Conservation (phyloP, 371 early-diverging fungal genomes). For the Mucor lusitanicus region DNA sequence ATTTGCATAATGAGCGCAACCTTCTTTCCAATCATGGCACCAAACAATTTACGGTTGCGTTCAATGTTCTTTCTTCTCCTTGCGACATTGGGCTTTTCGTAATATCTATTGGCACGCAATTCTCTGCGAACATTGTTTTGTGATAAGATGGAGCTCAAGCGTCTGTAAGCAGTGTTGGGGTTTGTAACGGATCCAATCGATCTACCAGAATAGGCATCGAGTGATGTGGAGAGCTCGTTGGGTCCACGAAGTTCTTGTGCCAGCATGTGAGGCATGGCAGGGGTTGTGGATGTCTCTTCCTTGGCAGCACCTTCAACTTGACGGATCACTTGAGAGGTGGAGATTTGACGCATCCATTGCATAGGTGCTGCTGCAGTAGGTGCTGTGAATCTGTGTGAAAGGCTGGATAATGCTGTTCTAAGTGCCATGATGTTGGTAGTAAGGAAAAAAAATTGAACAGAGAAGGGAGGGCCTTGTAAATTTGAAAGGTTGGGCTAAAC, state of each 20-base stretch:
- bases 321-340: constrained; percentile 11
- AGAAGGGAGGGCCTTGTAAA: constrained; percentile 9
- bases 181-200: constrained; percentile 46
- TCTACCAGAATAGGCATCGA: constrained; percentile 50
- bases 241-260: constrained; percentile 22
- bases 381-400: constrained; percentile 14
- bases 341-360: constrained; percentile 27
- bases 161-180: constrained; percentile 44
- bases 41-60: constrained; percentile 52
- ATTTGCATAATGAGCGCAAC: constrained; percentile 63
- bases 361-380: constrained; percentile 8
- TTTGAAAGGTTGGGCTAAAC: not conserved
- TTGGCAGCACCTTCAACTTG: constrained; percentile 8
- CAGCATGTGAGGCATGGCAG: constrained; percentile 25
- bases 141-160: constrained; percentile 42
- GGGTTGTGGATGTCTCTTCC: constrained; percentile 5
- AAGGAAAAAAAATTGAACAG: not conserved
- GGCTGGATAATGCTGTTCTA: not conserved
- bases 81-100: constrained; percentile 59
- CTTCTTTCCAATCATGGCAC: constrained; percentile 57
- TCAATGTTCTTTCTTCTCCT: constrained; percentile 54
- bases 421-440: constrained; percentile 10
- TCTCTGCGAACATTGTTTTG: constrained; percentile 52
- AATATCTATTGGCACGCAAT: constrained; percentile 45
- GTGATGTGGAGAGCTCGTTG: constrained; percentile 31